Evolutionary conservation across 805 yeast genomes (phyloP), one percentile per base, ranked within the genome.

Genomic region (Ogataea neopini): DNA sequence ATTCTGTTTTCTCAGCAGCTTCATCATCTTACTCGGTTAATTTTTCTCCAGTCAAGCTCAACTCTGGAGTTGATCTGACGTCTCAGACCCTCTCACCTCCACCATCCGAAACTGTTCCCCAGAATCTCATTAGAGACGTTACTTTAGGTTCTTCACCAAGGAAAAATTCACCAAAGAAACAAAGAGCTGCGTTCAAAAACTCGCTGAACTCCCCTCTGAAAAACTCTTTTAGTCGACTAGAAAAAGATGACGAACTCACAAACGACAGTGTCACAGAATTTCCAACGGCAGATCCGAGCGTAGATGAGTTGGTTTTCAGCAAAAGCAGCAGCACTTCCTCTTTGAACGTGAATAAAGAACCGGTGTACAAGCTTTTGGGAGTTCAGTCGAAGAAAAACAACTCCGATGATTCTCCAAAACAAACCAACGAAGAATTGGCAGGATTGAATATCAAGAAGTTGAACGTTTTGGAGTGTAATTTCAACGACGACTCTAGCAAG

Each of bases 61-160:
- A 22, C 6, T 23, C 48, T 5, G 23, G 22, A 23, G 42, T 28
- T 33, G 42, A 39, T 15, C 22, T 36, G 15, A 25, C 46, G 13
- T 42, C 45, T 1, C 52, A 50, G 7, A 19, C 49, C 3, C 43
- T 43, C 8, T 28, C 37, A 3, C 37, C 38, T 11, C 43, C 43
- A 17, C 32, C 38, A 18, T 14, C 9, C 3, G 48, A 40, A 11
- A 17, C 14, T 1, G n/a, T 41, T 17, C 25, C 51, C 1, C 51
- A 51, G n/a, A 48, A 41, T 11, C 19, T 54, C n/a, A 32, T 49
- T 3, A 32, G 30, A 42, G 54, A 54, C 11, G 42, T 54, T 47
- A 57, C 63, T 8, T 43, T 59, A 32, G 68, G 68, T 3, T 65
- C 69, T 15, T 62, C 69, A 11, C 70, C 70, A 15, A 47, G 70